Percentiles rank a stretch among this genome's conserved stretches.
These are phyloP conservation scores for Sarocladium oryzae DNA, from an alignment of 2,329 filamentous ascomycete species.

Conservation along the genomic window DNA sequence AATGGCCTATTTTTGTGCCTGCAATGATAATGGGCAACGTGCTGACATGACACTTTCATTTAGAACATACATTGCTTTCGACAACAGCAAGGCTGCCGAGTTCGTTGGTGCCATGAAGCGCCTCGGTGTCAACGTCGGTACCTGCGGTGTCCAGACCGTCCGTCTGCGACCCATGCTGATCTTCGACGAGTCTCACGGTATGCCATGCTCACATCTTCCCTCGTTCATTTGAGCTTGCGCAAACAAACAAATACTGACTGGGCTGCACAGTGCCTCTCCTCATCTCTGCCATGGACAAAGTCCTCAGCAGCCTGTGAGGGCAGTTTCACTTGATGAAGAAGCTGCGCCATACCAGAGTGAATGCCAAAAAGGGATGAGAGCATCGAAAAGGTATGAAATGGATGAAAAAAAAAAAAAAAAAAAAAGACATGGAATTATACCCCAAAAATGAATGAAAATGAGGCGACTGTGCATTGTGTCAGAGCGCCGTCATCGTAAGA, in stretches of 20 bases:
- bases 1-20: too few species aligned
- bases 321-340: too few species aligned
- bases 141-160: slow-evolving; percentile 63
- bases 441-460: too few species aligned
- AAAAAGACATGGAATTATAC: too few species aligned
- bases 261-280: slow-evolving; percentile 17
- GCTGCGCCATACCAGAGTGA: too few species aligned
- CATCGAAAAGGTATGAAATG: too few species aligned
- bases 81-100: slow-evolving; percentile 61
- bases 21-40: too few species aligned
- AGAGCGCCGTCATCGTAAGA: too few species aligned
- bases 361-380: slow-evolving; percentile 9
- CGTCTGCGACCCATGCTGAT: slow-evolving; percentile 74
- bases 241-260: background rate
- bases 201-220: slow-evolving; percentile 7
- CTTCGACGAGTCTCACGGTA: slow-evolving; percentile 64
- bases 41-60: background rate
- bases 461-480: too few species aligned
- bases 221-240: background rate
- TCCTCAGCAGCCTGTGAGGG: slow-evolving; percentile 20
- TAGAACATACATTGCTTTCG: slow-evolving; percentile 72
- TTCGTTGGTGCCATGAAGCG: slow-evolving; percentile 66
- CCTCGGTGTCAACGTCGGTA: slow-evolving; percentile 71
- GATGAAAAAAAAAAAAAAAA: too few species aligned
- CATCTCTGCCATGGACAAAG: slow-evolving; percentile 22